Percentiles rank a stretch among this genome's conserved stretches.
Conservation (phyloP, 805 yeast genomes). For the Cyberlindnera galapagoensis region DNA sequence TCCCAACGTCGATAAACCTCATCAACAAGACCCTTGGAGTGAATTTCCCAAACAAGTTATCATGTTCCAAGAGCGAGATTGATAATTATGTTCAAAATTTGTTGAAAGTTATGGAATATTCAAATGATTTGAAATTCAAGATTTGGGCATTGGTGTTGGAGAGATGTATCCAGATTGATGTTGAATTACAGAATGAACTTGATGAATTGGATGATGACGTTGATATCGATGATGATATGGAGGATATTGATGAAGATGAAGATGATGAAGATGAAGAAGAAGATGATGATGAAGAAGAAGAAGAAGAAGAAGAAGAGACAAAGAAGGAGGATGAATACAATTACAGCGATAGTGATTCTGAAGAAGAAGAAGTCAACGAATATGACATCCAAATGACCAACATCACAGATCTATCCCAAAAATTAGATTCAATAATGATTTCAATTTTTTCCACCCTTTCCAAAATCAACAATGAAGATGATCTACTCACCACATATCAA, state of each 20-base stretch:
- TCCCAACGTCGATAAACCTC: constrained; percentile 74
- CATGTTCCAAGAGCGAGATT: constrained; percentile 43
- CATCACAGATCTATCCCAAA: constrained; percentile 48
- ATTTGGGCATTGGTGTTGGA: constrained; percentile 81
- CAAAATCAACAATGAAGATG: constrained; percentile 32
- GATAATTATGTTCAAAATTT: constrained; percentile 63
- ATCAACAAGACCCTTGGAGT: constrained; percentile 52
- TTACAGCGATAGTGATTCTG: constrained; percentile 43
- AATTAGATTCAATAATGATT: constrained; percentile 65
- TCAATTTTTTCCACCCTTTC: constrained; percentile 48
- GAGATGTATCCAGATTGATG: constrained; percentile 79
- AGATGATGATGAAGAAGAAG: constrained; percentile 18
- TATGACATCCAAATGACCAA: constrained; percentile 28
- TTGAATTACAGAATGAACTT: constrained; percentile 81
- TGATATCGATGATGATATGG: constrained; percentile 26
- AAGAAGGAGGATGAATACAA: constrained; percentile 26
- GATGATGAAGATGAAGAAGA: constrained; percentile 25
- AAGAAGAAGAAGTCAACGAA: constrained; percentile 35
- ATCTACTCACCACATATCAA: constrained; percentile 61
- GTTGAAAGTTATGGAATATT: constrained; percentile 54
- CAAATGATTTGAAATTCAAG: constrained; percentile 65
- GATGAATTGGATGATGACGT: constrained; percentile 63
- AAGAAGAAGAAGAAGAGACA: constrained; percentile 1
- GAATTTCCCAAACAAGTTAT: constrained; percentile 77
- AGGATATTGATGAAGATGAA: constrained; percentile 27